These are phyloP conservation scores for Hypoxylon subgilvum DNA, from an alignment of 495 filamentous ascomycete species.

Conservation along the genomic window DNA sequence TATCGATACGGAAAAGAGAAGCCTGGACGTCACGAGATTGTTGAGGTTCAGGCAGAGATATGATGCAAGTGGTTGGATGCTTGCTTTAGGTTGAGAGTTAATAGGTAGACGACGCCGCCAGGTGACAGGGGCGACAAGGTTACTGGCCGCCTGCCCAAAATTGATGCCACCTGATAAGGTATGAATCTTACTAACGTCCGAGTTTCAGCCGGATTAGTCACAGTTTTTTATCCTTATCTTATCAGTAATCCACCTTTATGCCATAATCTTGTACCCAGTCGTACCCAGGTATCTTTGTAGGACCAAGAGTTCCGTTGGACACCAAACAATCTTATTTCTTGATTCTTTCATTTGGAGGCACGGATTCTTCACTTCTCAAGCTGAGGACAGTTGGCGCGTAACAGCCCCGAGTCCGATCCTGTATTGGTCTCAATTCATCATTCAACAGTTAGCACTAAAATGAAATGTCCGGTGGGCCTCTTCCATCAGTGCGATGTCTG, in stretches of 20 bases:
- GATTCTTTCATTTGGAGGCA: too few species aligned
- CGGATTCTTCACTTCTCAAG: too few species aligned
- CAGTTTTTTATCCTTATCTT: too few species aligned
- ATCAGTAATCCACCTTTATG: too few species aligned
- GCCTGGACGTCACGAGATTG: constrained; percentile 18
- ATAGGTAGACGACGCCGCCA: constrained; percentile 29
- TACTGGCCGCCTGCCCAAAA: constrained; percentile 6
- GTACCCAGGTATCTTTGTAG: too few species aligned
- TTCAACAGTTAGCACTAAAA: too few species aligned
- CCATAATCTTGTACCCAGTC: too few species aligned
- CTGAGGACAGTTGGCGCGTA: too few species aligned
- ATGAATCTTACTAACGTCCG: constrained; percentile 13
- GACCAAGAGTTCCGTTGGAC: too few species aligned
- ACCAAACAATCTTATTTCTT: too few species aligned
- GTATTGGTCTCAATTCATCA: too few species aligned
- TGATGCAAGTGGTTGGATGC: constrained; percentile 1
- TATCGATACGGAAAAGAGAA: constrained; percentile 6
- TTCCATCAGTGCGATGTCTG: constrained; percentile 70
- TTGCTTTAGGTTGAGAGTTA: constrained; percentile 8
- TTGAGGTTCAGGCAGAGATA: constrained; percentile 22
- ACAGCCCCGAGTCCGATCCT: too few species aligned
- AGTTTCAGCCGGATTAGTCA: constrained; percentile 21
- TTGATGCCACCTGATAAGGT: neutral
- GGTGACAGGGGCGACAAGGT: constrained; percentile 4
- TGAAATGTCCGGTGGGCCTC: constrained; percentile 64